Evolutionary conservation across 1,284 basidiomycete species (phyloP), one percentile per base, ranked within the genome.

Genomic region (Trametes versicolor): DNA sequence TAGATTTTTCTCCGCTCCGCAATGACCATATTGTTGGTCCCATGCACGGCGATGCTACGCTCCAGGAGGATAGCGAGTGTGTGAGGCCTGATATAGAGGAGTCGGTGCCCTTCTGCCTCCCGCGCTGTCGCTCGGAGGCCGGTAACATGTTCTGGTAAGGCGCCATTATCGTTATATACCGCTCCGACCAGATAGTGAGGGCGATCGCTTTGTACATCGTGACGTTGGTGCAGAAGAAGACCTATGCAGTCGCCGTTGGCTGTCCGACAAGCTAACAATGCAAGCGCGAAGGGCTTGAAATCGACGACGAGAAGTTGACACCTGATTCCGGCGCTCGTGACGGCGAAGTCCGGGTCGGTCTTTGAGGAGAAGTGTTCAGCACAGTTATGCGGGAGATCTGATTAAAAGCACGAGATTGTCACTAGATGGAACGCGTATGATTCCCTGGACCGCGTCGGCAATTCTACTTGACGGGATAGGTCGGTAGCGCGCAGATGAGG

Each of bases 201-300:
- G 23, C 21, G 21, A 15, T 39, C 23, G n/a, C 37, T 25, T 7
- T 25, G 34, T 4, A 25, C 21, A 17, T 37, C 52, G 6, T 41
- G 34, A 27, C 34, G 52, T 25, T 54, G 52, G 41, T 54, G 52
- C 36, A 54, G n/a, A 21, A 39, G n/a, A 10, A 54, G 52, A 9
- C 52, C 52, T 1, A 54, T 12, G 21, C 36, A 54, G 21, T 54
- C 52, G 9, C 52, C 52, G 4, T 36, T 23, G 13, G 52, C 36
- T 15, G 52, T 54, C 21, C 19, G 36, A 15, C 52, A 54, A 15
- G 21, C 52, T 10, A 39, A n/a, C 4, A 54, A 2, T 9, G 52
- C 52, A 23, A 54, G n/a, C 10, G 23, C 21, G 27, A 54, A 39
- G 1, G 36, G 52, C 13, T 8, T 25, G 52, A 37, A 25, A 36